These are phyloP conservation scores for Ceratonia siliqua DNA, from an alignment of 306 rosid species.

Conservation along the genomic window DNA sequence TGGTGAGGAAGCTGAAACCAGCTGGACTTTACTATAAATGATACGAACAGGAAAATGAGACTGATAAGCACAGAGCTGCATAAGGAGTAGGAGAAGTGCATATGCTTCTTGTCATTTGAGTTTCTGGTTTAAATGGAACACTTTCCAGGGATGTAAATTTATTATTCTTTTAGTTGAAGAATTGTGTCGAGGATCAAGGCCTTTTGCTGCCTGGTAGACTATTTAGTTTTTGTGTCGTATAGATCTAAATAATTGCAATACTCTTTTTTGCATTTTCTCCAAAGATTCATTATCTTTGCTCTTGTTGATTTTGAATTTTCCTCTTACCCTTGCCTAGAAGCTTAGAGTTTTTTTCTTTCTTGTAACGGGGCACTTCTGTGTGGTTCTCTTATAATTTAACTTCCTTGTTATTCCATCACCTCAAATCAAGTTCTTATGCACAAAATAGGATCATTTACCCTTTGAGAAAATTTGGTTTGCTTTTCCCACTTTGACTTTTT, in stretches of 20 bases:
- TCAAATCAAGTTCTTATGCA: not conserved
- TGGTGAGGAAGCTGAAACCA: conserved; percentile 6
- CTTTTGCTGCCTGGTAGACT: not conserved
- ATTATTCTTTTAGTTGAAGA: not conserved
- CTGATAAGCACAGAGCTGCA: not conserved
- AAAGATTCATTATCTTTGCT: not conserved
- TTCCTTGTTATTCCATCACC: not conserved
- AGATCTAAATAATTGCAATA: conserved; percentile 4
- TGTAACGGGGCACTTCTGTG: not conserved
- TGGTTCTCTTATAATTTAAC: not conserved
- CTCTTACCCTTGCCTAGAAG: not conserved
- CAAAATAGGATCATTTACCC: not conserved
- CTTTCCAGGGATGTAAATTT: not conserved
- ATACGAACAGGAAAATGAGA: not conserved
- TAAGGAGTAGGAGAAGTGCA: not conserved
- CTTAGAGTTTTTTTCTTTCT: not conserved
- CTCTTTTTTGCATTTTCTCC: not conserved
- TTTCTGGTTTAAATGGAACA: not conserved
- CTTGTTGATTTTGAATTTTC: not conserved
- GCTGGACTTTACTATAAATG: not conserved
- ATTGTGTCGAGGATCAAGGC: not conserved
- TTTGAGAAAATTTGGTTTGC: not conserved
- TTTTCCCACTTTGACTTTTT: not conserved
- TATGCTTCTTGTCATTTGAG: not conserved
- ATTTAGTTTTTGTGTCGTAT: not conserved